Base-by-base conservation (phyloP, 495 filamentous ascomycete genomes). In the Xylaria scruposa region DNA sequence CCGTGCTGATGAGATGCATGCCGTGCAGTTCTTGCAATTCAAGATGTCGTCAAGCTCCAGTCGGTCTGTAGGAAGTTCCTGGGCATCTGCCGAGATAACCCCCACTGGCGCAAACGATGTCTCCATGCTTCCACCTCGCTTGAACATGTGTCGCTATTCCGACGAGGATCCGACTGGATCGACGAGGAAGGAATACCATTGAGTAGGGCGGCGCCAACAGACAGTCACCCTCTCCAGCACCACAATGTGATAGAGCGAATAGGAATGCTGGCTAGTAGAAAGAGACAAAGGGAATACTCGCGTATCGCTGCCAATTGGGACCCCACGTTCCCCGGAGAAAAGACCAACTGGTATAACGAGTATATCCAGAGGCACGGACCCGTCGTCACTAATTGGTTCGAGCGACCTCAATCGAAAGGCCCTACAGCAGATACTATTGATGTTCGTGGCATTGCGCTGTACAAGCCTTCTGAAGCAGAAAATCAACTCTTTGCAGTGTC, bases 341-440 rank as follows among this genome's bases (percentile, higher is more conserved):
- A 83, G 47, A 83, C 92, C 17, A 88, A 92, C 63, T 97, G 93
- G 90, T 97, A 97, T 74, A 88, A 91, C 63, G 94, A 97, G 80
- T 97, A 93, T 78, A 91, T 95, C 72, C 93, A 94, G 33, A 86
- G 94, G 29, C 87, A 96, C 82, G 94, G 88, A 0, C 91, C 92
- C 0, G 86, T 94, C 38, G 87, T 85, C 7, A 81, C 93, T 38
- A 91, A 86, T 74, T 97, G 94, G 94, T 83, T 95, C 59, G 88
- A 93, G 74, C 85, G 89, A 63, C 88, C 89, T 19, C 79, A 79
- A 24, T 72, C 76, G n/a, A 73, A 79, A 1, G 78, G 74, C 26
- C 69, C 79, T 10, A 42, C 76, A 7, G 72, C 68, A 13, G 78
- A 83, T 67, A 72, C 81, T 38, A 74, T 86, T 21, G 88, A 91